Evolutionary conservation across 768 basidiomycete species (phyloP).

Genomic region (Pleurotus djamor): DNA sequence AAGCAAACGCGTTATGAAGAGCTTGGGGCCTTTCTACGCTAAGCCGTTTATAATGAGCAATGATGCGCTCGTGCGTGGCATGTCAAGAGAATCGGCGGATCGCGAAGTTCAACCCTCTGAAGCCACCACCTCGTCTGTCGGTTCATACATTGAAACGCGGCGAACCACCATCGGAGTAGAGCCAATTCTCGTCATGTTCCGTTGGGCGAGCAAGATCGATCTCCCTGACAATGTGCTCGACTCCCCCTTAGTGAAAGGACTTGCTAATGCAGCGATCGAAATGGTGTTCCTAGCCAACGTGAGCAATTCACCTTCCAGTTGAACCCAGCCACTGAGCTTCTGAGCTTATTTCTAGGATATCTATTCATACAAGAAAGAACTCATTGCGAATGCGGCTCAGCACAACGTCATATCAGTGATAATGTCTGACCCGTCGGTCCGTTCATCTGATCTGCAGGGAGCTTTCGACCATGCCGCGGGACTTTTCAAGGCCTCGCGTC

Average conservation of each 20-base stretch:
- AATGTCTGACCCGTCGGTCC: slow-evolving; percentile 6
- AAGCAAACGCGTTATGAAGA: background rate
- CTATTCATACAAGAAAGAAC: slow-evolving; percentile 13
- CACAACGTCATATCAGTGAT: slow-evolving; percentile 12
- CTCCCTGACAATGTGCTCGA: slow-evolving; percentile 11
- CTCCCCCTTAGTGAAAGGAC: slow-evolving; percentile 3
- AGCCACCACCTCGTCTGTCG: slow-evolving; percentile 1
- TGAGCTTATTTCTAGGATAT: slow-evolving; percentile 8
- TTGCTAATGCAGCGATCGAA: slow-evolving; percentile 8
- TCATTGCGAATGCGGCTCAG: slow-evolving; percentile 7
- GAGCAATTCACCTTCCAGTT: background rate
- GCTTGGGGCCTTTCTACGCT: slow-evolving; percentile 5
- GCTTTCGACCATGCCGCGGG: slow-evolving; percentile 2
- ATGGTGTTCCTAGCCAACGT: slow-evolving; percentile 13
- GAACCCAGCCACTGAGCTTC: background rate
- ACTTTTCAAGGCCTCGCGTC: background rate
- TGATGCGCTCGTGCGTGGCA: slow-evolving; percentile 2
- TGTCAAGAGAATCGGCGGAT: slow-evolving; percentile 4
- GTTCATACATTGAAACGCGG: slow-evolving; percentile 8
- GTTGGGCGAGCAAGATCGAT: slow-evolving; percentile 5
- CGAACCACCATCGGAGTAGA: slow-evolving; percentile 11
- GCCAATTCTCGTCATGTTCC: slow-evolving; percentile 8
- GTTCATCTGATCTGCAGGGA: slow-evolving; percentile 6
- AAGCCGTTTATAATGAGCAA: slow-evolving; percentile 4
- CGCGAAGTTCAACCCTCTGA: background rate